Conservation (phyloP, 2,329 filamentous ascomycete species). For the Penicillium crustosum region DNA sequence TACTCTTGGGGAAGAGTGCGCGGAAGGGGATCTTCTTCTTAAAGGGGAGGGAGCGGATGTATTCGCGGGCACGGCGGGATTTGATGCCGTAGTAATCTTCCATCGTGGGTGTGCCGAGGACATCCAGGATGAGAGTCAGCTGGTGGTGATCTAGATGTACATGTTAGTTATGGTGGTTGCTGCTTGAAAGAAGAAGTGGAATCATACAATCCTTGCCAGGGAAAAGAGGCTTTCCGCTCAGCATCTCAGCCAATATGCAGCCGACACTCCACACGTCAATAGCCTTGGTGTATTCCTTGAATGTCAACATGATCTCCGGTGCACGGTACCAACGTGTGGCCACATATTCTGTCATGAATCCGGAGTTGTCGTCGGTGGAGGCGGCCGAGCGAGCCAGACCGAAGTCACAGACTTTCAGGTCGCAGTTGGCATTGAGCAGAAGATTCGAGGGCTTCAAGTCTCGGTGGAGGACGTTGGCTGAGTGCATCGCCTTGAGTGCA, state of each 20-base stretch:
- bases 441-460: slow-evolving; percentile 98
- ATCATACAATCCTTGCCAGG: slow-evolving; percentile 92
- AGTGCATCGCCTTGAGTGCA: slow-evolving; percentile 98
- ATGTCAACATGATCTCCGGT: slow-evolving; percentile 99
- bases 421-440: slow-evolving; percentile 96
- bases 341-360: slow-evolving; percentile 99
- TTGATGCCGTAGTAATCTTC: slow-evolving; percentile 99
- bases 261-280: slow-evolving; percentile 99
- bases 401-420: slow-evolving; percentile 98
- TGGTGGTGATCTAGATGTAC: slow-evolving; percentile 80
- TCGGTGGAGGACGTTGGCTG: slow-evolving; percentile 93
- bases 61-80: slow-evolving; percentile 92
- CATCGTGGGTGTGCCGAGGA: slow-evolving; percentile 97
- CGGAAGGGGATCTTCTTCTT: slow-evolving; percentile 99
- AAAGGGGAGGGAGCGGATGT: slow-evolving; percentile 96
- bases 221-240: slow-evolving; percentile 96
- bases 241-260: slow-evolving; percentile 97
- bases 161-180: neutral
- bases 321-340: slow-evolving; percentile 98
- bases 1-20: slow-evolving; percentile 97
- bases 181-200: neutral
- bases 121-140: slow-evolving; percentile 92
- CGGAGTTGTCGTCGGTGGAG: slow-evolving; percentile 98
- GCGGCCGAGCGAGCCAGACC: slow-evolving; percentile 92
- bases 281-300: slow-evolving; percentile 99